phyloP scores from a whole-genome alignment of 768 basidiomycete species.

The Crepidotus variabilis region DNA sequence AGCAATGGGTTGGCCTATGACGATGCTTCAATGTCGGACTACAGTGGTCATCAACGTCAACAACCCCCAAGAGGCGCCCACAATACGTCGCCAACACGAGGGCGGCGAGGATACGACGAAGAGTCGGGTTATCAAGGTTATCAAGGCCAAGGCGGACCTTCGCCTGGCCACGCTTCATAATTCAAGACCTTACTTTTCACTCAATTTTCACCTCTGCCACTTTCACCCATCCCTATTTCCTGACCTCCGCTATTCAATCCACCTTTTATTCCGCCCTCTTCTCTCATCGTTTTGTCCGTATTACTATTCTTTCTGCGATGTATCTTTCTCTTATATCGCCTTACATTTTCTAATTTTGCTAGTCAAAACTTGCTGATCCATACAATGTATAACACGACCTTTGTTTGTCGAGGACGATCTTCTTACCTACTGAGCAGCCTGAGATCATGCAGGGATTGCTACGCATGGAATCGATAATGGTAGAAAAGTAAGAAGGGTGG shows the following conservation, averaged over 20 bases:
- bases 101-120: constrained; percentile 28
- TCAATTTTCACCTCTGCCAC: no score
- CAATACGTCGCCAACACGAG: constrained; percentile 15
- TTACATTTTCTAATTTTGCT: constrained; percentile 8
- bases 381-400: constrained; percentile 5
- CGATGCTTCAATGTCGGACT: constrained; percentile 24
- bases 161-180: neutral
- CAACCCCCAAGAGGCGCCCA: constrained; percentile 6
- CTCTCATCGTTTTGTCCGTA: neutral
- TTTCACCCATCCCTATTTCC: no score
- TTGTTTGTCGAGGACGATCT: neutral
- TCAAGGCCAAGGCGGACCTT: no score
- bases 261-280: neutral
- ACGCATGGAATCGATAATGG: no score
- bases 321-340: constrained; percentile 11
- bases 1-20: constrained; percentile 31
- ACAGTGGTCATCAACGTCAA: constrained; percentile 26
- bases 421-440: no score
- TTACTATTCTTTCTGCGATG: constrained; percentile 6
- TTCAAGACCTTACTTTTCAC: neutral
- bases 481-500: no score
- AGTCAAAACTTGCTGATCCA: neutral
- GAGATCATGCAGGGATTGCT: no score
- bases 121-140: constrained; percentile 24
- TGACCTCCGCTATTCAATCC: neutral